phyloP scores from a whole-genome alignment of 2,329 filamentous ascomycete genomes.

The Aspergillus pseudotamarii region DNA sequence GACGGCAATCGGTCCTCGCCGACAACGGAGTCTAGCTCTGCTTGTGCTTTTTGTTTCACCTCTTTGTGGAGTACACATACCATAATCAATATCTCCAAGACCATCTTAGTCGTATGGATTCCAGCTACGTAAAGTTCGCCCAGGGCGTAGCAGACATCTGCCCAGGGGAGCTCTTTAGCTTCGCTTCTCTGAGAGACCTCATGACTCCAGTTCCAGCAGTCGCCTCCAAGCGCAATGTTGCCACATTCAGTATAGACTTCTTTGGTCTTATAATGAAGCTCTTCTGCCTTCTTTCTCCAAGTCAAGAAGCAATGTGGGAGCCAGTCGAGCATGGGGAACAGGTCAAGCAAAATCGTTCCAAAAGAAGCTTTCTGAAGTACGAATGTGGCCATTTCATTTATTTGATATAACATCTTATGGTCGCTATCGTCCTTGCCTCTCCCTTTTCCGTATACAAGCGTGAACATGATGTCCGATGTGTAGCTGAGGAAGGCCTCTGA shows the following conservation, averaged over 20 bases:
- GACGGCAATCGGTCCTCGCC: slow-evolving; percentile 33
- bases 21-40: slow-evolving; percentile 37
- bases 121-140: slow-evolving; percentile 51
- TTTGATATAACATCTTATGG: slow-evolving; percentile 49
- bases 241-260: slow-evolving; percentile 12
- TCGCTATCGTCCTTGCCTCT: slow-evolving; percentile 45
- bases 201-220: slow-evolving; percentile 27
- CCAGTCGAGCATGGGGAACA: slow-evolving; percentile 15
- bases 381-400: slow-evolving; percentile 44
- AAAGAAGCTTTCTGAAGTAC: slow-evolving; percentile 14
- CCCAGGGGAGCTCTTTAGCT: slow-evolving; percentile 45
- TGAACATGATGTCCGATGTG: slow-evolving; percentile 54
- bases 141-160: slow-evolving; percentile 49
- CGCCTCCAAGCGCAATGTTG: slow-evolving; percentile 8
- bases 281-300: slow-evolving; percentile 14
- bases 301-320: slow-evolving; percentile 7
- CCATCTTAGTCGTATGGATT: slow-evolving; percentile 53
- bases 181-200: slow-evolving; percentile 30
- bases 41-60: slow-evolving; percentile 41
- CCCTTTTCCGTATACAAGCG: slow-evolving; percentile 55
- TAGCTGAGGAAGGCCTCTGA: slow-evolving; percentile 53
- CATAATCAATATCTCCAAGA: slow-evolving; percentile 51
- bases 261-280: slow-evolving; percentile 21
- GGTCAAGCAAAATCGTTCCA: slow-evolving; percentile 11
- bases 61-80: slow-evolving; percentile 49